Evolutionary conservation across 192 early-diverging fungal species (phyloP).

Genomic region (Coemansia sp.): DNA sequence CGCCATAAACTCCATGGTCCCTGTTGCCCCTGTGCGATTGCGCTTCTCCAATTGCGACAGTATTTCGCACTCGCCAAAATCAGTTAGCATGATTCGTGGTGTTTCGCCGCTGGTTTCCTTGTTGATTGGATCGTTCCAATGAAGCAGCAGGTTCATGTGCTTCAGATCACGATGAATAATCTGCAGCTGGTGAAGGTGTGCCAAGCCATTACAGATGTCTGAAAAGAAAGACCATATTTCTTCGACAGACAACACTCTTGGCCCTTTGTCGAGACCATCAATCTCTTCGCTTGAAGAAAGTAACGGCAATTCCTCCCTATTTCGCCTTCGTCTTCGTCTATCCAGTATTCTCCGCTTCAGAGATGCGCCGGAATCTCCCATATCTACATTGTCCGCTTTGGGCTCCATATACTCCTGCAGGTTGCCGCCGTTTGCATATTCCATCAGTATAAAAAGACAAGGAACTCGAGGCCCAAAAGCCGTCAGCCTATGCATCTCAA

Average conservation of each 20-base stretch:
- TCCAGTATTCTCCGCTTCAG: slow-evolving; percentile 33
- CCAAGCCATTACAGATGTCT: slow-evolving; percentile 88
- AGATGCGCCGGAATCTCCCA: slow-evolving; percentile 13
- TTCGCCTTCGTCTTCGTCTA: slow-evolving; percentile 25
- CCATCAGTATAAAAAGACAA: slow-evolving; percentile 95
- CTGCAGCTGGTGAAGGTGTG: slow-evolving; percentile 81
- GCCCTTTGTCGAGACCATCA: slow-evolving; percentile 1
- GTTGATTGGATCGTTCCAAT: slow-evolving; percentile 57
- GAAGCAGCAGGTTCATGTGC: slow-evolving; percentile 87
- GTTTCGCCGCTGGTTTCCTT: slow-evolving; percentile 40
- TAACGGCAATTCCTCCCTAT: background rate
- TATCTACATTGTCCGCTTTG: background rate
- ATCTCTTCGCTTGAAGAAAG: background rate
- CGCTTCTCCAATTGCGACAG: slow-evolving; percentile 66
- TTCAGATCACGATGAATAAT: slow-evolving; percentile 96
- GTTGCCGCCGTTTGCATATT: slow-evolving; percentile 91
- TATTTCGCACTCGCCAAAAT: slow-evolving; percentile 98
- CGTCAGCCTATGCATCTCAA: slow-evolving; percentile 79
- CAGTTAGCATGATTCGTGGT: slow-evolving; percentile 85
- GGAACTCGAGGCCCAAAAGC: slow-evolving; percentile 80
- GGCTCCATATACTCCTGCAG: slow-evolving; percentile 86
- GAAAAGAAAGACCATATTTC: slow-evolving; percentile 88
- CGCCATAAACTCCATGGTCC: slow-evolving; percentile 93
- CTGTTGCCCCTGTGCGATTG: slow-evolving; percentile 91
- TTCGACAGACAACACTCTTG: slow-evolving; percentile 54